These are phyloP conservation scores for Bremia lactucae DNA, from an alignment of 352 stramenopile genomes.

Conservation along the genomic window DNA sequence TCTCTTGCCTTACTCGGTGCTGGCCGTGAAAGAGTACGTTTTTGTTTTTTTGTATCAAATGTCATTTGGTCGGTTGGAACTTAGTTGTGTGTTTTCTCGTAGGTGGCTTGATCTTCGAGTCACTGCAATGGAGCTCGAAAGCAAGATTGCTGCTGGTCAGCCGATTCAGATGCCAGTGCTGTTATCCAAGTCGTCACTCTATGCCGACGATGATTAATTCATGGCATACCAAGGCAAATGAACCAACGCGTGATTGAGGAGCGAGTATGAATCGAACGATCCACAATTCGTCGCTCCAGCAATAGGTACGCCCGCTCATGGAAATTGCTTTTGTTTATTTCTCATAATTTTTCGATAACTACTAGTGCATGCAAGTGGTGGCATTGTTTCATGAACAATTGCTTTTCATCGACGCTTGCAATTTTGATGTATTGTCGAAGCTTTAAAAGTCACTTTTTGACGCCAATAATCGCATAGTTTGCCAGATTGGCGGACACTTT, in stretches of 20 bases:
- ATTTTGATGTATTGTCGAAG: too few species aligned
- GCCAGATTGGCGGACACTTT: too few species aligned
- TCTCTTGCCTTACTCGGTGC: constrained; percentile 67
- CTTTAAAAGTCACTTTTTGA: too few species aligned
- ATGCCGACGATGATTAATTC: constrained; percentile 75
- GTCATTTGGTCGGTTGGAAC: not conserved
- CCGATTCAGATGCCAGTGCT: constrained; percentile 78
- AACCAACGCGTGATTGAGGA: not conserved
- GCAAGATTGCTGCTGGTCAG: constrained; percentile 67
- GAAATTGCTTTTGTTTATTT: too few species aligned
- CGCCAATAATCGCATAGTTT: too few species aligned
- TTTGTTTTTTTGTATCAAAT: not conserved
- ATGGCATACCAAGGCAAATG: not conserved
- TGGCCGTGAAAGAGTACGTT: constrained; percentile 83
- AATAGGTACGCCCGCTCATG: constrained; percentile 2
- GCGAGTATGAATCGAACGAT: too few species aligned
- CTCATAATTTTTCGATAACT: too few species aligned
- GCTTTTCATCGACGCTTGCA: too few species aligned
- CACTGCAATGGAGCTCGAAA: constrained; percentile 77
- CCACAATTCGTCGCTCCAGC: not conserved
- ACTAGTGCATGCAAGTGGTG: too few species aligned
- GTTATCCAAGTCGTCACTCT: constrained; percentile 79
- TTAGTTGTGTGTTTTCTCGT: constrained; percentile 10
- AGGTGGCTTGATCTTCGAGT: constrained; percentile 83
- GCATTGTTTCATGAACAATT: too few species aligned